These are phyloP conservation scores for Mortierella sp. DNA, from an alignment of 371 early-diverging fungal genomes.

Conservation along the genomic window DNA sequence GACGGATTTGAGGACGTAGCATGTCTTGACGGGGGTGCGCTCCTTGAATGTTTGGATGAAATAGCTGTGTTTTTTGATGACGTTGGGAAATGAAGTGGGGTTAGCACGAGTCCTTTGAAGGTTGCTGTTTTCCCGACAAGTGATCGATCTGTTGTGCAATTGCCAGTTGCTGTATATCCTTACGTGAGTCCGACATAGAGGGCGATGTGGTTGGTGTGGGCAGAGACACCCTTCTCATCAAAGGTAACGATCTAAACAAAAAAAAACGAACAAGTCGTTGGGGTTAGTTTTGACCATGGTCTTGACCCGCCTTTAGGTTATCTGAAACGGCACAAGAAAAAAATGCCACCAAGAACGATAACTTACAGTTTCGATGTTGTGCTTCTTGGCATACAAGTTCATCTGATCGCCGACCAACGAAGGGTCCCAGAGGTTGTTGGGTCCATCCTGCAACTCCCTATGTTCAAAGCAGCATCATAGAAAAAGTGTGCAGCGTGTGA, in stretches of 20 bases:
- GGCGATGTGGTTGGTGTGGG: slow-evolving; percentile 95
- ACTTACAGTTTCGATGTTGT: slow-evolving; percentile 77
- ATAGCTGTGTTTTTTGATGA: slow-evolving; percentile 26
- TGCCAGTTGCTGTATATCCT: slow-evolving; percentile 5
- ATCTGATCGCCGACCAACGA: slow-evolving; percentile 69
- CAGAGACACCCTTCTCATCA: slow-evolving; percentile 93
- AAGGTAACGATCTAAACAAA: slow-evolving; percentile 88
- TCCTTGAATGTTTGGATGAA: slow-evolving; percentile 56
- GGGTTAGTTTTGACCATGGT: background rate
- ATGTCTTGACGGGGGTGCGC: slow-evolving; percentile 50
- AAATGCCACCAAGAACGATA: background rate
- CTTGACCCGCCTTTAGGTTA: background rate
- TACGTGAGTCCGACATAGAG: slow-evolving; percentile 85
- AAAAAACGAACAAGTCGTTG: background rate
- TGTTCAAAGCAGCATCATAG: background rate
- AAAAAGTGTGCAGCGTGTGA: background rate
- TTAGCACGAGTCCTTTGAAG: background rate
- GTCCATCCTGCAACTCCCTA: slow-evolving; percentile 84
- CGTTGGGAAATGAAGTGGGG: background rate
- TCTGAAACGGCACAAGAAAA: background rate
- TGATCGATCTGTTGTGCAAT: background rate
- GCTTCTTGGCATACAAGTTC: slow-evolving; percentile 68
- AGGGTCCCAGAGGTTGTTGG: slow-evolving; percentile 79
- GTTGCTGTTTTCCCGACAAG: background rate
- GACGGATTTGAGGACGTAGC: slow-evolving; percentile 75